Evolutionary conservation across 2,329 filamentous ascomycete species (phyloP).

Genomic region (Claviceps citrina): DNA sequence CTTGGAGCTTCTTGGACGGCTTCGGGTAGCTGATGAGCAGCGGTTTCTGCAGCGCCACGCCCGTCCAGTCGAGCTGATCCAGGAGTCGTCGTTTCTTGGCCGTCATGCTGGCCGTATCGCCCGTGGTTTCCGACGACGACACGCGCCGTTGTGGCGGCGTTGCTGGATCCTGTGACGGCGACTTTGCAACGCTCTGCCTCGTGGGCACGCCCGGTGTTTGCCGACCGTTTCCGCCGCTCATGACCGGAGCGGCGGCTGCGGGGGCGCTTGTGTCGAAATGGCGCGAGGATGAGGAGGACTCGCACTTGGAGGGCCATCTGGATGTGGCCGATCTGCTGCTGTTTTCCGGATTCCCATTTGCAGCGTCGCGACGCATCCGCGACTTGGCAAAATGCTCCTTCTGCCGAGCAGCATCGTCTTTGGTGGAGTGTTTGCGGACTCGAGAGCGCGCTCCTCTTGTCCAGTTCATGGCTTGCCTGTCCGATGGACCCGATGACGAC

Average conservation of each 20-base stretch:
- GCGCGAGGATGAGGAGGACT: background rate
- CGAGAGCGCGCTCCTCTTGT: conserved; percentile 24
- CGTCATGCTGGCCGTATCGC: conserved; percentile 7
- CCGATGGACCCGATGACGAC: background rate
- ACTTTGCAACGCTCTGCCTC: background rate
- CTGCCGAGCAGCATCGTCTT: conserved; percentile 20
- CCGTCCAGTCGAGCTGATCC: conserved; percentile 17
- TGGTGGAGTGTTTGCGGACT: conserved; percentile 18
- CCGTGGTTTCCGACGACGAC: background rate
- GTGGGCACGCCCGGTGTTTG: background rate
- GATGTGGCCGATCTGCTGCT: background rate
- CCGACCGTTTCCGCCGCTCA: conserved; percentile 2
- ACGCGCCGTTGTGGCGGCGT: background rate
- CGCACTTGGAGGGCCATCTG: background rate
- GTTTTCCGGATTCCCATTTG: background rate
- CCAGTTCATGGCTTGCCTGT: conserved; percentile 25
- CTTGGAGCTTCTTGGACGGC: conserved; percentile 5
- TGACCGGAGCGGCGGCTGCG: background rate
- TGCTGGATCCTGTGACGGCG: background rate
- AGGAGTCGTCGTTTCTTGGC: conserved; percentile 14
- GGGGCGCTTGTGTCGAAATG: background rate
- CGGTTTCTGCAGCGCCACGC: conserved; percentile 18
- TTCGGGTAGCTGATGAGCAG: conserved; percentile 11
- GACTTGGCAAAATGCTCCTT: conserved; percentile 24
- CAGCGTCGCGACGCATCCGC: conserved; percentile 10